A percentile compares a stretch with the other conserved stretches of the same genome.
phyloP scores from a whole-genome alignment of 331 rosid species.

The Quercus lobata region DNA sequence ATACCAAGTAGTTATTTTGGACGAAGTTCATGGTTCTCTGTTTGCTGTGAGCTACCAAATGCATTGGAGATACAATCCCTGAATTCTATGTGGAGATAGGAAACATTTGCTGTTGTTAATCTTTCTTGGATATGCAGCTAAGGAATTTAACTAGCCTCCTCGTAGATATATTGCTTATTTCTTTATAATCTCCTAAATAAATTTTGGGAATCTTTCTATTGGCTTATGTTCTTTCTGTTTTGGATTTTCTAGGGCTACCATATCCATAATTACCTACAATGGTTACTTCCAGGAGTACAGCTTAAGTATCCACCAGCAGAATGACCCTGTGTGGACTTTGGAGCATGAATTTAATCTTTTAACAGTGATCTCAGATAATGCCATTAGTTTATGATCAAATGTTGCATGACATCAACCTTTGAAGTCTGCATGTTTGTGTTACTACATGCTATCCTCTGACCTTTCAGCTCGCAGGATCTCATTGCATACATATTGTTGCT shows the following conservation, averaged over 20 bases:
- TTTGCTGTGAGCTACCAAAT: not conserved
- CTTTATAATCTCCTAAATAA: not conserved
- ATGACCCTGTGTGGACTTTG: slow-evolving; percentile 60
- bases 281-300: slow-evolving; percentile 81
- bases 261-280: slow-evolving; percentile 60
- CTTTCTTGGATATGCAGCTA: not conserved
- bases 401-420: not conserved
- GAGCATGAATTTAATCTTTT: slow-evolving; percentile 71
- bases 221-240: slow-evolving; percentile 2
- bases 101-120: not conserved
- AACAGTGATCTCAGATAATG: slow-evolving; percentile 34
- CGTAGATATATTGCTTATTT: not conserved
- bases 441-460: not conserved
- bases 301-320: slow-evolving; percentile 50
- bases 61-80: not conserved
- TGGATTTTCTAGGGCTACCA: slow-evolving; percentile 58
- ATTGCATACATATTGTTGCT: not conserved
- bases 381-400: slow-evolving; percentile 30
- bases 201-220: not conserved
- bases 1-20: not conserved
- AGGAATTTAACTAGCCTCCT: not conserved
- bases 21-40: not conserved
- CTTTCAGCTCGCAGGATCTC: not conserved
- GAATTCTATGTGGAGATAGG: not conserved
- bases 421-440: not conserved